Evolutionary conservation across 1,139 yeast species (phyloP).

Genomic region (Suhomyces atakaporum): DNA sequence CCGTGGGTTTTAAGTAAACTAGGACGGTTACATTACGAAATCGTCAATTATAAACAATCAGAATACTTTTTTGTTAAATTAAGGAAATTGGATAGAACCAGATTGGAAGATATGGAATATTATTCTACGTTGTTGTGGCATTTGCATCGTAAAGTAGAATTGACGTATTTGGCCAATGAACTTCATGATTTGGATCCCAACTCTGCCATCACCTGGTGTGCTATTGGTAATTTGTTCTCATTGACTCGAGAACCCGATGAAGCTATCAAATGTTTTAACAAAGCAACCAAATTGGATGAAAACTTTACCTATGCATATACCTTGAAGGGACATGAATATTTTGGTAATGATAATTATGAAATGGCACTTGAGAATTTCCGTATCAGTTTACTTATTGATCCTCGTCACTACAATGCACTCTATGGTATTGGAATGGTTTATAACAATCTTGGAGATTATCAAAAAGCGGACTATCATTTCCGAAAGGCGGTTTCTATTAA

Average conservation of each 20-base stretch:
- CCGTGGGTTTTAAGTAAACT: slow-evolving; percentile 85
- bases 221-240: slow-evolving; percentile 86
- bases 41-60: slow-evolving; percentile 81
- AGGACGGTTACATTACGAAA: slow-evolving; percentile 84
- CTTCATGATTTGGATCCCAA: slow-evolving; percentile 64
- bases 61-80: slow-evolving; percentile 63
- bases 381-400: slow-evolving; percentile 72
- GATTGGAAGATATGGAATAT: slow-evolving; percentile 87
- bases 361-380: slow-evolving; percentile 85
- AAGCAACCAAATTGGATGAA: slow-evolving; percentile 73
- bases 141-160: slow-evolving; percentile 75
- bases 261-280: slow-evolving; percentile 83
- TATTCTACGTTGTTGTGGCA: slow-evolving; percentile 94
- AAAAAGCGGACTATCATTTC: slow-evolving; percentile 84
- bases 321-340: slow-evolving; percentile 89
- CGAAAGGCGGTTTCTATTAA: slow-evolving; percentile 85
- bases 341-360: slow-evolving; percentile 87
- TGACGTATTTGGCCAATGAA: slow-evolving; percentile 82
- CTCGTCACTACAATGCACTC: slow-evolving; percentile 89
- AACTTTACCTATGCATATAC: slow-evolving; percentile 87
- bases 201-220: slow-evolving; percentile 88
- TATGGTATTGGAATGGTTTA: slow-evolving; percentile 97
- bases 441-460: slow-evolving; percentile 80
- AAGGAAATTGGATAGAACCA: slow-evolving; percentile 72
- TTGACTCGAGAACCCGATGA: slow-evolving; percentile 84